phyloP scores from a whole-genome alignment of 2,329 filamentous ascomycete genomes.

The Fusarium staphyleae region DNA sequence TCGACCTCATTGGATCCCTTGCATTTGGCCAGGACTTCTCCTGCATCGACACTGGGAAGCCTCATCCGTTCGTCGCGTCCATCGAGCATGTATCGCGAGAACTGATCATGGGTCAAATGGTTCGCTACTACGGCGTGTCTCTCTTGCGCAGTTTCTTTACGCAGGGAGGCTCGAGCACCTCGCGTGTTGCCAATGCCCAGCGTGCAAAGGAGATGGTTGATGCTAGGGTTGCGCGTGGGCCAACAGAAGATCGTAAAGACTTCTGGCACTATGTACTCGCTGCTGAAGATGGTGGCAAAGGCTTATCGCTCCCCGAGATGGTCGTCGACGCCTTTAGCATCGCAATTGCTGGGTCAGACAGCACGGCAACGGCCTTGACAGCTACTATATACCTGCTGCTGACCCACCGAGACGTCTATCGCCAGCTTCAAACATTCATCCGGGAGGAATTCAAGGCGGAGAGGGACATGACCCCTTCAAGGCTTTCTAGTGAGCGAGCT shows the following conservation, averaged over 20 bases:
- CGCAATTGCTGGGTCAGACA: constrained; percentile 33
- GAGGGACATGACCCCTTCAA: constrained; percentile 4
- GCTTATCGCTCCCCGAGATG: constrained; percentile 25
- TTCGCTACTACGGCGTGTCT: constrained; percentile 9
- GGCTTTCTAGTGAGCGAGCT: constrained; percentile 3
- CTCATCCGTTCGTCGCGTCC: constrained; percentile 32
- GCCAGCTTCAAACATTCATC: constrained; percentile 1
- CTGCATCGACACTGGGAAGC: constrained; percentile 27
- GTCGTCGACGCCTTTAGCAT: constrained; percentile 34
- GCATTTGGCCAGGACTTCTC: constrained; percentile 31
- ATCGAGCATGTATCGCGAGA: constrained; percentile 26
- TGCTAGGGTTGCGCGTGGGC: constrained; percentile 18
- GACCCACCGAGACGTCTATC: constrained; percentile 8
- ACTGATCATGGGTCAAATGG: constrained; percentile 34
- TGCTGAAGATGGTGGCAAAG: not conserved
- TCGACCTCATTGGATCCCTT: constrained; percentile 33
- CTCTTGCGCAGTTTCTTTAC: constrained; percentile 4
- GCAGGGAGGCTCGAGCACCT: not conserved
- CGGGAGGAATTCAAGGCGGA: constrained; percentile 11
- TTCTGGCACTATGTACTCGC: constrained; percentile 34
- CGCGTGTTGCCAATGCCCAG: constrained; percentile 21
- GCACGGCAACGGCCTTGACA: constrained; percentile 27
- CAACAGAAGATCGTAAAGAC: constrained; percentile 30
- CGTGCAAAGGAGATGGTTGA: constrained; percentile 31
- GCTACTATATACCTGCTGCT: constrained; percentile 17